Evolutionary conservation across 2,329 filamentous ascomycete species (phyloP), one percentile per base, ranked within the genome.

Genomic region (Ceratocystis albifundus): DNA sequence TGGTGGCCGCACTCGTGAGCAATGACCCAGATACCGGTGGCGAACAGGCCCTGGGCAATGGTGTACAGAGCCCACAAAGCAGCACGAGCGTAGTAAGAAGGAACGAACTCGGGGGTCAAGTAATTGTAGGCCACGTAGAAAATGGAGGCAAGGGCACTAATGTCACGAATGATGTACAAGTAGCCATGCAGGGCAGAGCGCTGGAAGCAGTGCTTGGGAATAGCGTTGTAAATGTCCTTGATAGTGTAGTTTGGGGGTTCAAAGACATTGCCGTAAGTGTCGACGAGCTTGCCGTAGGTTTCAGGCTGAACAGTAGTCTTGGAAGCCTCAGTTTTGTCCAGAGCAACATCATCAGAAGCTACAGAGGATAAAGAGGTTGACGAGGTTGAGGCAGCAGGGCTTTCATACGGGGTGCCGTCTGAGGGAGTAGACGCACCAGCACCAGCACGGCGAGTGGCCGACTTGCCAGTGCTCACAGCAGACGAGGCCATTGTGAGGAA

Each of bases 1-100:
- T 94, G 89, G 79, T 99, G 94, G 71, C 94, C 94, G 75, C 94
- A 99, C 82, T 99, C 94, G 79, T 99, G 94, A 69, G 94, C 93
- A 70, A 99, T 80, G 69, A 99, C 90, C 94, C 94, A 99, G 67
- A 96, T 76, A 71, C 94, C 94, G 61, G 94, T 99, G 72, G 84
- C 93, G 74, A 96, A 93, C 67, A 97, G 83, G 72, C 94, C 69
- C 93, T 99, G 94, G 57, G 96, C 74, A 72, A 96, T 77, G 64
- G 90, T 90, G 75, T 87, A 87, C 44, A 84, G 65, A 20, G 74
- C 80, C 84, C 84, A 87, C 65, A 87, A 82, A 44, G 73, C 84
- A 69, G 82, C 82, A 67, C 93, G 87, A 61, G 80, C 79, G 25
- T 86, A 79, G 57, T 80, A 84, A 22, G 82, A 89, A 61, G 92